Evolutionary conservation across 2,329 filamentous ascomycete species (phyloP), one percentile per base, ranked within the genome.

Genomic region (Fusarium sp.): DNA sequence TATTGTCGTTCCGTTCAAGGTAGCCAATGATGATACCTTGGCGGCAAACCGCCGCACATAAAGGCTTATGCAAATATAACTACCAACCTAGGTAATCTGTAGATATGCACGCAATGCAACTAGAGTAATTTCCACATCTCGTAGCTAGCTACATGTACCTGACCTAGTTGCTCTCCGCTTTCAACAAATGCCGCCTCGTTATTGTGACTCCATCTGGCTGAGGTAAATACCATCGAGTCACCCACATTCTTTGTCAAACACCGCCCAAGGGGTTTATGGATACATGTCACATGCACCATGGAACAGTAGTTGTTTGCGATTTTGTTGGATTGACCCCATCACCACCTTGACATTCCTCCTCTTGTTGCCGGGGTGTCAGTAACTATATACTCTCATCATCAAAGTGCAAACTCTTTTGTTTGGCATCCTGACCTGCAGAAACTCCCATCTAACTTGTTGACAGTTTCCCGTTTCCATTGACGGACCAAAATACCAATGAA

Each of bases 301-400:
- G 44, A 57, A 49, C 44, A 49, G 19, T 37, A 42, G 23, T 49
- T 61, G 37, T 39, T 62, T 53, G 29, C 44, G 43, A 57, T 61
- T 55, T 64, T 56, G 56, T 35, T 53, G 55, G 38, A 67, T 62
- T 62, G 58, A 53, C 44, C 47, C 52, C 43, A 14, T 50, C 56
- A 43, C 44, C 41, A 42, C 25, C 45, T 37, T 36, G 47, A 43
- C 44, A 50, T 46, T 43, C 48, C 55, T 44, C 27, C 65, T 51
- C 44, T 36, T 61, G 49, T 49, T 54, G 36, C 31, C 21, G 37
- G 52, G 62, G 44, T 33, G 52, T 49, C 48, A 37, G 45, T 64
- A 51, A 66, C 64, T 69, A 70, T 70, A 51, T 70, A 67, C 54
- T 58, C 41, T 61, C 29, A 53, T 68, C 61, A 47, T 70, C 54